Conservation (phyloP, 805 yeast genomes). For the Debaryomyces castellii region DNA sequence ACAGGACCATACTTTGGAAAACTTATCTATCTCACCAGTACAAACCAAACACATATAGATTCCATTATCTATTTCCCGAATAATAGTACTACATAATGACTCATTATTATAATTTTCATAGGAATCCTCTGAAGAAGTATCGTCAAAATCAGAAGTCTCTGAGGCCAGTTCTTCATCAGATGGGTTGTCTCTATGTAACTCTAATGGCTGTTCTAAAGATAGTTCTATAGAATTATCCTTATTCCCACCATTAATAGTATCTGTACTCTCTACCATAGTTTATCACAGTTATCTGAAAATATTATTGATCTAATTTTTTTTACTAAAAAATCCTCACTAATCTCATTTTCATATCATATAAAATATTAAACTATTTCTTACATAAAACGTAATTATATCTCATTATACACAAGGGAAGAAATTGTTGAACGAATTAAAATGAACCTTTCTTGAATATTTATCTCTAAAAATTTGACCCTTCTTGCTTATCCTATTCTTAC, state of each 20-base stretch:
- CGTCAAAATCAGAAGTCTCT: conserved; percentile 2
- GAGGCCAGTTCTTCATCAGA: conserved; percentile 2
- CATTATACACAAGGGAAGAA: not conserved
- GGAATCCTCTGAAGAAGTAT: conserved; percentile 2
- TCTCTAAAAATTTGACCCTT: not conserved
- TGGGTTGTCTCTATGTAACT: not conserved
- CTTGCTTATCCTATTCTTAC: conserved; percentile 23
- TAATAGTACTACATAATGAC: conserved; percentile 36
- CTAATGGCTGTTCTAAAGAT: not conserved
- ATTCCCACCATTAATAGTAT: not conserved
- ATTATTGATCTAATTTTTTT: not conserved
- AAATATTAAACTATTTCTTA: not conserved
- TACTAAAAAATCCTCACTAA: not conserved
- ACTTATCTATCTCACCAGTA: conserved; percentile 71
- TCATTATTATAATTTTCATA: conserved; percentile 7
- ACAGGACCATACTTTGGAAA: conserved; percentile 78
- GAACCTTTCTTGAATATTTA: not conserved
- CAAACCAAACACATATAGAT: conserved; percentile 84
- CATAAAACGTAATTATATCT: not conserved
- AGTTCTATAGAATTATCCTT: not conserved
- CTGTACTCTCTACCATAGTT: not conserved
- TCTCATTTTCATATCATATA: not conserved
- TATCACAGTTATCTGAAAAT: not conserved
- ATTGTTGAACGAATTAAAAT: not conserved
- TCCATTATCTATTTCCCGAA: conserved; percentile 63